Evolutionary conservation across 2,329 filamentous ascomycete species (phyloP).

Genomic region (Pseudogymnoascus sp.): DNA sequence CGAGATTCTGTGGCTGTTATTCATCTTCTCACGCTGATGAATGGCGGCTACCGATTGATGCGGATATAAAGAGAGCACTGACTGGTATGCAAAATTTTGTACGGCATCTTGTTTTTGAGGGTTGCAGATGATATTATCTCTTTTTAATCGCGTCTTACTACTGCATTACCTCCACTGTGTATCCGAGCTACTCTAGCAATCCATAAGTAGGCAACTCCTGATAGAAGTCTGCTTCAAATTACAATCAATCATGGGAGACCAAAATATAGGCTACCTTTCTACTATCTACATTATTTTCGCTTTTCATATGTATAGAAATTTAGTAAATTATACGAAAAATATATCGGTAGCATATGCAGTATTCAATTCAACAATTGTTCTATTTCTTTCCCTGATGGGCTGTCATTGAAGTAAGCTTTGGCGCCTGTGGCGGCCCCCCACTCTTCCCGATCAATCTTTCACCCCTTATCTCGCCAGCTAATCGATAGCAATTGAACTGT

Average conservation of each 20-base stretch:
- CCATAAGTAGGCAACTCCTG: not conserved
- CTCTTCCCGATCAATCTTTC: not conserved
- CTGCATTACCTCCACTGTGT: not conserved
- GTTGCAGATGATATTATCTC: not conserved
- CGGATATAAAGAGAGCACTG: conserved; percentile 8
- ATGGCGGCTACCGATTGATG: not conserved
- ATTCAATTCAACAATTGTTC: not conserved
- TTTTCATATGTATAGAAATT: not conserved
- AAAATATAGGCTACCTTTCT: not conserved
- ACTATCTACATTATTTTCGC: not conserved
- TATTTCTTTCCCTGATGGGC: not conserved
- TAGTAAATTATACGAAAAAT: not conserved
- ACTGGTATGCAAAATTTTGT: not conserved
- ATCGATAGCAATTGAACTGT: not conserved
- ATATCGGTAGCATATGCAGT: not conserved
- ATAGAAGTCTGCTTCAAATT: not conserved
- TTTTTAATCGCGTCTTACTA: not conserved
- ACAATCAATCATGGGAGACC: not conserved
- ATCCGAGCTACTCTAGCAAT: not conserved
- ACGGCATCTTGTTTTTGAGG: not conserved
- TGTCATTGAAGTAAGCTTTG: conserved; percentile 4
- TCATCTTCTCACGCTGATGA: not conserved
- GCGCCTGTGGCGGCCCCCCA: not conserved
- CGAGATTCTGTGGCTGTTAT: not conserved
- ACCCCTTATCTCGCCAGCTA: not conserved